Base-by-base conservation (phyloP, 148 eudicot species). In the Arctostaphylos glauca region DNA sequence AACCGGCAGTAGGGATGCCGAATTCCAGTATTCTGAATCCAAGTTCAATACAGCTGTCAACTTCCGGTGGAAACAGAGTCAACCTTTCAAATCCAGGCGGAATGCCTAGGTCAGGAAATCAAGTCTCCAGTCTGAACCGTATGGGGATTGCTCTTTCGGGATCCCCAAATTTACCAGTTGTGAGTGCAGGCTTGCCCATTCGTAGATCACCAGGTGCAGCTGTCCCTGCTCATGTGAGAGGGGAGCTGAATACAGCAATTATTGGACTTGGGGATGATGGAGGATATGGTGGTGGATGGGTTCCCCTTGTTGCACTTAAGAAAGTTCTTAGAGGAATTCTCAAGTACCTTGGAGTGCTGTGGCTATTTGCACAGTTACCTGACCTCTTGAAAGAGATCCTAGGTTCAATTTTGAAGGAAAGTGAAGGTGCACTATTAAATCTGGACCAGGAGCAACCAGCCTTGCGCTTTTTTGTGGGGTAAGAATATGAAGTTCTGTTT, bases 271-370 rank as follows among this genome's bases (percentile, higher is more conserved):
- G 97, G 52, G 99, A 97, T 92, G 99, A 97, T 88, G 99, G 99
- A 78, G 99, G 99, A 67, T 97, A 97, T 90, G 98, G 99, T 81
- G 99, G 99, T 85, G 99, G 99, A 54, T 97, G 99, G 99, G 99
- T 97, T 83, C 99, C 99, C 59, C 91, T 93, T 88, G 99, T 93
- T 85, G 98, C 99, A 56, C 95, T 97, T 12, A 94, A 97, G 86
- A 97, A 97, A 92, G 99, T 97, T 82, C 93, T 97, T 76, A 89
- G 98, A 87, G 98, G 98, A 25, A 93, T 97, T 78, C 88, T 97
- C 66, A 97, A 97, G 85, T 97, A 97, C 82, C 97, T 97, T 53
- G 99, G 99, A 38, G 99, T 97, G 56, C 81, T 97, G 71, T 97
- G 99, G 99, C 98, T 97, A 77, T 97, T 97, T 91, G 97, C 99